Evolutionary conservation across 345 rosid species (phyloP), one percentile per base, ranked within the genome.

Genomic region (Camelina neglecta): DNA sequence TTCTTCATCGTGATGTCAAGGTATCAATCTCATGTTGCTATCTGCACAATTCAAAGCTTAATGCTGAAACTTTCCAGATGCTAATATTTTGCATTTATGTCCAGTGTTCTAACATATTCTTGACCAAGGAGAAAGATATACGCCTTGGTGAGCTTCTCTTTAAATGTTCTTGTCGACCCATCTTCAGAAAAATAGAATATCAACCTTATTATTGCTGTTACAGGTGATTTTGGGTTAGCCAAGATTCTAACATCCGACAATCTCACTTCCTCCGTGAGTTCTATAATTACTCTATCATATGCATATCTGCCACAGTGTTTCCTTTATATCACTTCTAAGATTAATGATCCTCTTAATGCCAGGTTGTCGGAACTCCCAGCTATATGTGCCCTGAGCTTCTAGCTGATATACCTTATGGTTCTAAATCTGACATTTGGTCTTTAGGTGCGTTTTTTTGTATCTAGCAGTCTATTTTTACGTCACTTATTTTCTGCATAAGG

Each of bases 351-450:
- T 18, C 18, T 18, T 18, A 18, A 58, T 60, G 85, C 63, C 79
- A 92, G 97, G 97, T 92, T 21, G 96, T 92, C 72, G 97, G 97
- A 69, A 92, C 97, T 71, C 97, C 97, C 5, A 92, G 97, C 83
- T 92, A 92, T 77, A 92, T 92, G 97, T 92, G 97, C 78, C 97
- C 97, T 5, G 97, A 92, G 85, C 96, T 92, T 75, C 93, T 92
- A 66, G 94, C 97, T 79, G 97, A 92, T 80, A 92, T 92, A 78
- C 97, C 97, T 16, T 92, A 92, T 41, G 97, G 97, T 72, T 83
- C 94, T 50, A 92, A 92, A 75, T 90, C 97, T 3, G 97, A 92
- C 68, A 85, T 92, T 56, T 92, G 97, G 97, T 92, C 97, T 68
- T 77, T 92, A 61, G 97, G 97, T 88, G 79, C 78, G 82, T 70